Base-by-base conservation (phyloP, 495 filamentous ascomycete species). In the Massariosphaeria phaeospora region DNA sequence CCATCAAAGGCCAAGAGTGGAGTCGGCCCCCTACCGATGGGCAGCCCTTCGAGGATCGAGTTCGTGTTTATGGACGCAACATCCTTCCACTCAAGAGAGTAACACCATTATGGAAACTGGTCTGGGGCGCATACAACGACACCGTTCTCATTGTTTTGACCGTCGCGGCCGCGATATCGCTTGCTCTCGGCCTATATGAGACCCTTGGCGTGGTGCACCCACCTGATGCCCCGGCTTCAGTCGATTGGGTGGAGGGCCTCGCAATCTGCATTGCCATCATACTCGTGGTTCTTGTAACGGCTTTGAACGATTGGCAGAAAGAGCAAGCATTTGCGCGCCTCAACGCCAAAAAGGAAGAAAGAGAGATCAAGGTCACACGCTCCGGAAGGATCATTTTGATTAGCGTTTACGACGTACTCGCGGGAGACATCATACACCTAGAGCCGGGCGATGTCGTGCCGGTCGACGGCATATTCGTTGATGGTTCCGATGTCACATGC, bases 121-220 rank as follows among this genome's bases (percentile, higher is more conserved):
- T 86, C 35, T 93, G 86, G 86, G 84, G 86, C 62, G 86, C 87
- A 2, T 88, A 85, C 61, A 86, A 89, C 43, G 88, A 94, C 68
- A 90, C 89, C 55, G 84, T 93, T 18, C 69, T 93, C 13, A 85
- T 91, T 43, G 69, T 95, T 5, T 73, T 96, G 48, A 86, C 86
- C 1, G 70, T 84, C 40, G 89, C 90, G 2, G 91, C 89, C 7
- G 73, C 81, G 23, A 80, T 96, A 27, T 94, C 90, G 3, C 74
- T 96, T 15, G 86, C 83, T 1, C 76, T 96, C 13, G 91, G 90
- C 25, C 78, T 86, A 12, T 85, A 84, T 52, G 79, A 85, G 66
- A 80, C 82, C 4, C 69, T 84, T 35, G 74, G 74, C 9, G 39
- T 49, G 34, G 48, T 34, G n/a, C 66, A 69, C 38, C 34, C 45